Conservation (phyloP, 495 filamentous ascomycete species). For the Physcia stellaris region DNA sequence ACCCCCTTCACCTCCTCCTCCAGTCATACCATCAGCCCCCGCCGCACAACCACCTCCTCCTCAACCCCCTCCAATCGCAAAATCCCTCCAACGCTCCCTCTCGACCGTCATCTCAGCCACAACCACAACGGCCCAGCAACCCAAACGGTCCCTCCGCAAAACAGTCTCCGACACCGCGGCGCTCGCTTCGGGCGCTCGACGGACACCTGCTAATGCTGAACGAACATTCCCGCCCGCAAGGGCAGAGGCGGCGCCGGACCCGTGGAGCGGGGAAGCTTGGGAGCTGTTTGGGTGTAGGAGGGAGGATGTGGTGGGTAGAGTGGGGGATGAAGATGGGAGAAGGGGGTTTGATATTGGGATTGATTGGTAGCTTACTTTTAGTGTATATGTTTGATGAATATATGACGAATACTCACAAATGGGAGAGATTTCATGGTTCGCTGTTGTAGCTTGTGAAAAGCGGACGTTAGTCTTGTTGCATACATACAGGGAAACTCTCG, state of each 20-base stretch:
- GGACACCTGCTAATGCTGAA: not conserved
- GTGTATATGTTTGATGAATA: too few species aligned
- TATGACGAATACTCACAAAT: too few species aligned
- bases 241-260: constrained; percentile 14
- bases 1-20: not conserved
- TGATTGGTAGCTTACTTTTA: too few species aligned
- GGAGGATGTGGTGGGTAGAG: constrained; percentile 12
- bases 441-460: too few species aligned
- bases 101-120: not conserved
- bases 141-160: not conserved
- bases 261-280: constrained; percentile 46
- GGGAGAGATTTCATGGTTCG: too few species aligned
- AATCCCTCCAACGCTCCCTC: not conserved
- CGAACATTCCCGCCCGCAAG: not conserved
- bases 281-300: constrained; percentile 43
- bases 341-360: too few species aligned
- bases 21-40: not conserved
- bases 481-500: too few species aligned
- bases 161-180: not conserved
- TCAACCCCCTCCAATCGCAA: not conserved
- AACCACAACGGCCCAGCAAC: not conserved
- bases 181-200: not conserved
- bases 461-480: too few species aligned
- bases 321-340: constrained; percentile 7
- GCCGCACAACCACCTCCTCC: not conserved